Evolutionary conservation across 2,329 filamentous ascomycete genomes (phyloP).

Genomic region (Ceratocystis smalleyi): DNA sequence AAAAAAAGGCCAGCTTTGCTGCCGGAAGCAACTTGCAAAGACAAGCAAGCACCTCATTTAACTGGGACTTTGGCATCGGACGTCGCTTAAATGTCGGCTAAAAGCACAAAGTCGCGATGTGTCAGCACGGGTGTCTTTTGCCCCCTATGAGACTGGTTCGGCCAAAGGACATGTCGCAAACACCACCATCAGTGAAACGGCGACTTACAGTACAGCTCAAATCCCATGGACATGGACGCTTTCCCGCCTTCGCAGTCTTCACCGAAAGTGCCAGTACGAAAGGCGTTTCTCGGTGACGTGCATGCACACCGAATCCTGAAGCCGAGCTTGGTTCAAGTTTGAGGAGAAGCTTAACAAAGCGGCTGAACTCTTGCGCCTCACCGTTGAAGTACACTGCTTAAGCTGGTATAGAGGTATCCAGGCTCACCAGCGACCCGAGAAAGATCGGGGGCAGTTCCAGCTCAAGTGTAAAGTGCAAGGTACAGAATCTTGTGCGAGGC

Average conservation of each 20-base stretch:
- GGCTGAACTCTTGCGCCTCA: not conserved
- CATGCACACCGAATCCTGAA: not conserved
- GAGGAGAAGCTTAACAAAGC: not conserved
- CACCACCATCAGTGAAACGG: not conserved
- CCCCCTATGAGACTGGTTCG: not conserved
- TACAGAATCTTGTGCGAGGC: not conserved
- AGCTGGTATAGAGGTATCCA: not conserved
- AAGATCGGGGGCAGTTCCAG: too few species aligned
- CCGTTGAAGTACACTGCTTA: not conserved
- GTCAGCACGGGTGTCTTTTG: not conserved
- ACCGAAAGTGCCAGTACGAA: not conserved
- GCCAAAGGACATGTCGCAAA: not conserved
- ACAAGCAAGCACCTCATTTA: not conserved
- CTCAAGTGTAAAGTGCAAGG: not conserved
- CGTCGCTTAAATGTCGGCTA: not conserved
- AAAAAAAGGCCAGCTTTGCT: slow-evolving; percentile 4
- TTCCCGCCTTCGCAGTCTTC: not conserved
- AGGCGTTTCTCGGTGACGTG: not conserved
- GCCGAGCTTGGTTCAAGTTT: not conserved
- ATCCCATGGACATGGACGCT: too few species aligned
- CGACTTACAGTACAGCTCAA: too few species aligned
- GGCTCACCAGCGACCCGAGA: not conserved
- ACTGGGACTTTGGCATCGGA: not conserved
- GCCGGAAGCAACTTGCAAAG: not conserved
- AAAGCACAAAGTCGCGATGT: not conserved